These are phyloP conservation scores for Aspergillus sp. DNA, from an alignment of 2,329 filamentous ascomycete genomes.

Conservation along the genomic window DNA sequence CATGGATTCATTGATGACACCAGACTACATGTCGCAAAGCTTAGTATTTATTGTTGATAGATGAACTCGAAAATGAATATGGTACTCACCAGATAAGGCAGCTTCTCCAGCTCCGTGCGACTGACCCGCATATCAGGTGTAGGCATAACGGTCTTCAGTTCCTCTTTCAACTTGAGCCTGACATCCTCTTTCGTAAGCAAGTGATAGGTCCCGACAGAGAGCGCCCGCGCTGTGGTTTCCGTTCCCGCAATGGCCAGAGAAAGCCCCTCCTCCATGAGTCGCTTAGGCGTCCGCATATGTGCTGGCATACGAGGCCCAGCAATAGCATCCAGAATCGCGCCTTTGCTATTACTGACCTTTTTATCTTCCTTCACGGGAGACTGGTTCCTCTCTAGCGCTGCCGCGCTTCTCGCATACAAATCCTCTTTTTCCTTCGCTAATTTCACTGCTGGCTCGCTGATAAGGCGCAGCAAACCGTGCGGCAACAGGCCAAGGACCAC, in stretches of 20 bases:
- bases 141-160: conserved; percentile 7
- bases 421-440: conserved; percentile 20
- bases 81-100: conserved; percentile 12
- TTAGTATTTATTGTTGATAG: neutral
- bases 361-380: neutral
- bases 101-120: conserved; percentile 6
- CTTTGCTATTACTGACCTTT: neutral
- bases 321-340: conserved; percentile 20
- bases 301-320: conserved; percentile 18
- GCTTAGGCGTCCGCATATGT: conserved; percentile 21
- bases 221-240: conserved; percentile 27
- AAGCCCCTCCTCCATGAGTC: conserved; percentile 28
- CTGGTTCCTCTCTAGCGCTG: conserved; percentile 8
- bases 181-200: conserved; percentile 29
- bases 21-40: neutral
- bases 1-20: conserved; percentile 30
- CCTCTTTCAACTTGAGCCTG: conserved; percentile 11
- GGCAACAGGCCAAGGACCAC: conserved; percentile 21
- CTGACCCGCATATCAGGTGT: conserved; percentile 1
- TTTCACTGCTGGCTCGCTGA: conserved; percentile 17
- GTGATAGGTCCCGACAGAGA: conserved; percentile 5
- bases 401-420: conserved; percentile 10
- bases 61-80: neutral
- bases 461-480: conserved; percentile 10
- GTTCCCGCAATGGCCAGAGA: conserved; percentile 6